A percentile compares a stretch with the other conserved stretches of the same genome.
Conservation (phyloP, 371 early-diverging fungal genomes). For the Entomophthora muscae region DNA sequence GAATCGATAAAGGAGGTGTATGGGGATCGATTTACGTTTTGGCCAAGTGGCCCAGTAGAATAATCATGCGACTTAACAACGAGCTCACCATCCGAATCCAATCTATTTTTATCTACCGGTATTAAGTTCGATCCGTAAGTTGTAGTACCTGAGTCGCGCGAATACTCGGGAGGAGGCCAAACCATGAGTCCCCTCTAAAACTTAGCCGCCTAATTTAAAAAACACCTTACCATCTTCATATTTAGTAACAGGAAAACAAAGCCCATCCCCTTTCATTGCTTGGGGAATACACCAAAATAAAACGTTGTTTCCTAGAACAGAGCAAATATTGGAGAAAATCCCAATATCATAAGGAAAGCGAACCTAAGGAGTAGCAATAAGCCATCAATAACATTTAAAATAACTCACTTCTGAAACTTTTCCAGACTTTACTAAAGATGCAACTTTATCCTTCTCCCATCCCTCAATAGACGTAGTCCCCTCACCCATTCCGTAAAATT, state of each 20-base stretch:
- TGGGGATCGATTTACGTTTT: neutral
- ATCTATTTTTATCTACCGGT: neutral
- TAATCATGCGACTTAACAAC: neutral
- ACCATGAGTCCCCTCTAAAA: slow-evolving; percentile 1
- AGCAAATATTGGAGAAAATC: slow-evolving; percentile 41
- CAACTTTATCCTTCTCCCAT: slow-evolving; percentile 65
- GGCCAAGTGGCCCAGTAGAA: neutral
- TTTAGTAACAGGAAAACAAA: slow-evolving; percentile 37
- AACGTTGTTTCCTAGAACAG: slow-evolving; percentile 51
- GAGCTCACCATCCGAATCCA: neutral
- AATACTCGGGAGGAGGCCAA: slow-evolving; percentile 7
- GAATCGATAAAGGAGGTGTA: neutral
- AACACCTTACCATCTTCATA: slow-evolving; percentile 16
- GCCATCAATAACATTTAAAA: neutral
- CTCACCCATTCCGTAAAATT: slow-evolving; percentile 52
- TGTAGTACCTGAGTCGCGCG: neutral
- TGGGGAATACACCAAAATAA: slow-evolving; percentile 57
- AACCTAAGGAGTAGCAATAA: slow-evolving; percentile 17
- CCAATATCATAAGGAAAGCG: slow-evolving; percentile 91
- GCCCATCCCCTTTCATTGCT: slow-evolving; percentile 43
- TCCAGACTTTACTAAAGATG: slow-evolving; percentile 42
- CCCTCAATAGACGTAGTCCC: slow-evolving; percentile 95
- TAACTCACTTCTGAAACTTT: slow-evolving; percentile 30
- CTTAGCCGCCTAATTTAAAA: neutral
- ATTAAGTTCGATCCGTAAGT: neutral